phyloP scores from a whole-genome alignment of 2,329 filamentous ascomycete species.

The Septoria linicola region DNA sequence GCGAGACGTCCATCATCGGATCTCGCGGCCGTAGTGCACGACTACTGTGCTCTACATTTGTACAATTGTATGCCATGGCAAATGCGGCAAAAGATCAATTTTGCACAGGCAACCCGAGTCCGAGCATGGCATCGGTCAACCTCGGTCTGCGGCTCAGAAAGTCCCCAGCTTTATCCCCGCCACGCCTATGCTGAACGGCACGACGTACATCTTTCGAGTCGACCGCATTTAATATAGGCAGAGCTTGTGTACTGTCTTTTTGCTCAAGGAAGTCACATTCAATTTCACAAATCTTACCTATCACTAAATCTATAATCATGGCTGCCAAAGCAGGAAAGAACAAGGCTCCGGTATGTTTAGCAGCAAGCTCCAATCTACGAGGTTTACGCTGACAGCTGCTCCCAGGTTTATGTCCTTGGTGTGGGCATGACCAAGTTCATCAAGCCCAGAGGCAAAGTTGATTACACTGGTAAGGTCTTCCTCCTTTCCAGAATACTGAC shows the following conservation, averaged over 20 bases:
- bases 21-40: neutral
- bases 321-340: constrained; percentile 30
- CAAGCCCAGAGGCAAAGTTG: constrained; percentile 88
- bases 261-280: neutral
- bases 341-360: constrained; percentile 24
- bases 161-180: constrained; percentile 17
- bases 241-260: neutral
- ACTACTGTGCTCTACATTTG: neutral
- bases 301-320: constrained; percentile 21
- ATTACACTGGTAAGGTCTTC: constrained; percentile 65
- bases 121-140: constrained; percentile 4
- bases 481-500: neutral
- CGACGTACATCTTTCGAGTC: constrained; percentile 20
- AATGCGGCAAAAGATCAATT: constrained; percentile 5
- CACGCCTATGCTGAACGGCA: constrained; percentile 10
- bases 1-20: no score
- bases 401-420: constrained; percentile 74
- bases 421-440: constrained; percentile 99
- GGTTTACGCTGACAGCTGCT: neutral
- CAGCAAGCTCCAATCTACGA: neutral
- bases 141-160: constrained; percentile 15
- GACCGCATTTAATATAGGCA: constrained; percentile 9
- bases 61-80: neutral
- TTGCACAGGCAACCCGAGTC: neutral
- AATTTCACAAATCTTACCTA: neutral